phyloP scores from a whole-genome alignment of 345 rosid species.

The Nasturtium officinale region DNA sequence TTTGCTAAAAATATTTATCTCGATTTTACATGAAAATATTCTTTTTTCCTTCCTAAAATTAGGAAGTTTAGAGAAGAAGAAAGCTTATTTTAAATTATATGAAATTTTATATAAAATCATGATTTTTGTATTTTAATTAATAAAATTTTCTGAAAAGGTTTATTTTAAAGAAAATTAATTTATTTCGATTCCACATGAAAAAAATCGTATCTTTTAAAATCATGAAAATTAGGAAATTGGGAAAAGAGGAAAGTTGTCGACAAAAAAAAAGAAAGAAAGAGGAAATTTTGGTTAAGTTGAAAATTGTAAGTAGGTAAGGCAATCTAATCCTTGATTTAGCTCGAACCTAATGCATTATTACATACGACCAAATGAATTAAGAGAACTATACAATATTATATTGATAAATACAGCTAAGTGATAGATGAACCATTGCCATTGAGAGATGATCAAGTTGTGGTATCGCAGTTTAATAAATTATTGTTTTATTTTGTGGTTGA shows the following conservation, averaged over 20 bases:
- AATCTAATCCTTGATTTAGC: constrained; percentile 11
- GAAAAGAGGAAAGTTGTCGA: not conserved
- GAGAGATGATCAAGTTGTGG: not conserved
- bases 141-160: no score
- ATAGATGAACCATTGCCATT: not conserved
- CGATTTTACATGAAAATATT: no score
- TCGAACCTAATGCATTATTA: constrained; percentile 36
- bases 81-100: no score
- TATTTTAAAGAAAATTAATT: no score
- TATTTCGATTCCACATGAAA: no score
- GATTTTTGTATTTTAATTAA: no score
- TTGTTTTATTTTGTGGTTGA: constrained; percentile 29
- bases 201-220: no score
- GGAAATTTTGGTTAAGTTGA: not conserved
- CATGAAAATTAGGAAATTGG: not conserved
- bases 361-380: constrained; percentile 30
- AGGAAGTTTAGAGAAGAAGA: no score
- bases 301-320: constrained; percentile 24
- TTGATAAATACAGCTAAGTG: not conserved
- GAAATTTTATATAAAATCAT: no score
- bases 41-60: no score
- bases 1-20: no score
- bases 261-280: no score
- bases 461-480: not conserved
- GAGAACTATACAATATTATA: not conserved